Percentiles rank a stretch among this genome's conserved stretches.
Conservation (phyloP, 495 filamentous ascomycete species). For the Xylaria curta region DNA sequence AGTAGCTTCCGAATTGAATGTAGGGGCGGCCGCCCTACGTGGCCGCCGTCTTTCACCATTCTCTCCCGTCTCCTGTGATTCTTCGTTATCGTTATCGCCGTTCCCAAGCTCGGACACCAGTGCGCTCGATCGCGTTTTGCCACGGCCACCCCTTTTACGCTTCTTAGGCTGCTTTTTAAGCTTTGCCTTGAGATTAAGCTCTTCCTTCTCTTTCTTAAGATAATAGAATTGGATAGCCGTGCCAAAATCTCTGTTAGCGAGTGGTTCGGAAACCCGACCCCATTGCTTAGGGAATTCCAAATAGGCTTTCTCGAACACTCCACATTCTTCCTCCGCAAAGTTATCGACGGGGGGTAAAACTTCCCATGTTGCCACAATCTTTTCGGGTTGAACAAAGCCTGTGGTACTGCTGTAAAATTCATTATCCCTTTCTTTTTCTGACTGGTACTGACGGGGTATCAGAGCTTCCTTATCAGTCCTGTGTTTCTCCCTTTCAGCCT, state of each 20-base stretch:
- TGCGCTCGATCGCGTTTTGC: constrained; percentile 74
- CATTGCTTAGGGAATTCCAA: constrained; percentile 88
- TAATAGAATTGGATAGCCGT: constrained; percentile 97
- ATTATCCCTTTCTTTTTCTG: constrained; percentile 52
- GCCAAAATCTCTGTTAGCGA: constrained; percentile 76
- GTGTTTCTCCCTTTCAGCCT: constrained; percentile 71
- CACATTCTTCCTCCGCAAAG: constrained; percentile 80
- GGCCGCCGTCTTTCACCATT: constrained; percentile 58
- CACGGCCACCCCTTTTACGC: constrained; percentile 60
- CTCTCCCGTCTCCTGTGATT: constrained; percentile 57
- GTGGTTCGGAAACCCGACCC: constrained; percentile 80
- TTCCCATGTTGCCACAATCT: constrained; percentile 72
- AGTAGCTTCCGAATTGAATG: constrained; percentile 53
- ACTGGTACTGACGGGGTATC: constrained; percentile 78
- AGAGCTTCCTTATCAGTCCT: constrained; percentile 84
- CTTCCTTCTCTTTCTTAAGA: constrained; percentile 88
- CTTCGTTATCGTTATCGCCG: constrained; percentile 61
- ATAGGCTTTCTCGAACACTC: constrained; percentile 78
- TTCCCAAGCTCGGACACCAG: constrained; percentile 77
- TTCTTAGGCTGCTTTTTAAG: constrained; percentile 74
- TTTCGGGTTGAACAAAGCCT: constrained; percentile 68
- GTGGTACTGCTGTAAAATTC: constrained; percentile 74
- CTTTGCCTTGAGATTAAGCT: constrained; percentile 84
- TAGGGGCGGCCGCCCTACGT: constrained; percentile 61
- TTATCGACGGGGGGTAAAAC: constrained; percentile 80